A percentile compares a stretch with the other conserved stretches of the same genome.
phyloP scores from a whole-genome alignment of 495 filamentous ascomycete genomes.

The Annulohypoxylon stygium region DNA sequence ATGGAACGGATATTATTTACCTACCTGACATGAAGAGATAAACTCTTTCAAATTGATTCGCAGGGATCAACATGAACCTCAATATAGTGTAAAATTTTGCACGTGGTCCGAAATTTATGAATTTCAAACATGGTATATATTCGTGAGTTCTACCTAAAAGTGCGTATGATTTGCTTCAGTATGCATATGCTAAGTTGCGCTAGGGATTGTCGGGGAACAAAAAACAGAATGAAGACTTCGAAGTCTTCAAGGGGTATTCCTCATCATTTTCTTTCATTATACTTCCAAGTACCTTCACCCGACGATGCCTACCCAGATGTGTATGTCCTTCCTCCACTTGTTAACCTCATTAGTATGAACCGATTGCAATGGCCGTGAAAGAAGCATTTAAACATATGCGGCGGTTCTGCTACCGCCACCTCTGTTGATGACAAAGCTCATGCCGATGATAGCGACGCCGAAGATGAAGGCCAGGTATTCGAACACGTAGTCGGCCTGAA shows the following conservation, averaged over 20 bases:
- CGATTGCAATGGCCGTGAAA: background rate
- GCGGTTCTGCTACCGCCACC: conserved; percentile 13
- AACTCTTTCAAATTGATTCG: background rate
- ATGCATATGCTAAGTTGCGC: background rate
- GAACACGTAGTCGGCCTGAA: conserved; percentile 53
- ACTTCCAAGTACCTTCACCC: background rate
- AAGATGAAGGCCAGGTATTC: conserved; percentile 53
- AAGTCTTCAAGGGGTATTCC: background rate
- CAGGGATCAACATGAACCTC: background rate
- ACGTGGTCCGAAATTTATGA: background rate
- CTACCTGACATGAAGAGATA: background rate
- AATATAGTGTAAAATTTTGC: background rate
- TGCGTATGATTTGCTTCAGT: background rate
- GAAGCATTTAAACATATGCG: conserved; percentile 20
- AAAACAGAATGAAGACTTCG: background rate
- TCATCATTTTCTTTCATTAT: background rate
- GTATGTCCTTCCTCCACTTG: background rate
- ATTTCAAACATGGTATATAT: background rate
- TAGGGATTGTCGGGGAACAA: background rate
- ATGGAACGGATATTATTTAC: background rate
- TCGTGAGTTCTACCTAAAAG: conserved; percentile 8
- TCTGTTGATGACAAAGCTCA: conserved; percentile 31
- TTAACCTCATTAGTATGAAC: background rate
- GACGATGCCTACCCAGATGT: background rate
- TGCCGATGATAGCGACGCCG: conserved; percentile 40